These are phyloP conservation scores for Zygoascus hellenicus DNA, from an alignment of 1,139 yeast genomes.

Conservation along the genomic window DNA sequence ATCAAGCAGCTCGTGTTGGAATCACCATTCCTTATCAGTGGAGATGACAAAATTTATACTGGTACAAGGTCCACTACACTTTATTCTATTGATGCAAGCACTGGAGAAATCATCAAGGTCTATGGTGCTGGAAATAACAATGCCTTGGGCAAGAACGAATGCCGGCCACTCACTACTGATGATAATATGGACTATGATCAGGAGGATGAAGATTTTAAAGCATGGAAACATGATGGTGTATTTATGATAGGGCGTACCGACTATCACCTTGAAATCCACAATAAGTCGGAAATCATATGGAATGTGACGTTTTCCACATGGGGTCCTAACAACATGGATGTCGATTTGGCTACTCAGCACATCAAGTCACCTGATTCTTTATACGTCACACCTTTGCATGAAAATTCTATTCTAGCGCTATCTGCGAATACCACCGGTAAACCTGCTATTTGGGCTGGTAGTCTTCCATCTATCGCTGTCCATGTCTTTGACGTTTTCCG, in stretches of 20 bases:
- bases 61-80: conserved; percentile 77
- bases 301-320: conserved; percentile 83
- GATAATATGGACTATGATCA: conserved; percentile 17
- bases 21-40: conserved; percentile 60
- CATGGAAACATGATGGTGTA: conserved; percentile 25
- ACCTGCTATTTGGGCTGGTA: conserved; percentile 70
- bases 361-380: conserved; percentile 50
- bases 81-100: conserved; percentile 63
- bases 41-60: conserved; percentile 85
- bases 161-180: conserved; percentile 20
- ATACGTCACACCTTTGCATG: conserved; percentile 80
- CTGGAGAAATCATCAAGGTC: conserved; percentile 70
- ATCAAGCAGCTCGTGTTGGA: conserved; percentile 73
- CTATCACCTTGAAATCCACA: conserved; percentile 56
- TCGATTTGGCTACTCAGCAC: conserved; percentile 49
- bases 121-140: conserved; percentile 47
- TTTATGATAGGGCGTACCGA: conserved; percentile 41
- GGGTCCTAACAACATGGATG: conserved; percentile 89
- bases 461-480: conserved; percentile 59
- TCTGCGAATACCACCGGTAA: conserved; percentile 60
- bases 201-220: conserved; percentile 19
- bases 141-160: conserved; percentile 24
- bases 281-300: conserved; percentile 68
- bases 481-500: conserved; percentile 64
- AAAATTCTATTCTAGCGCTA: conserved; percentile 44